Evolutionary conservation across 352 stramenopile species (phyloP), one percentile per base, ranked within the genome.

Genomic region (Pythium vanterpoolii): DNA sequence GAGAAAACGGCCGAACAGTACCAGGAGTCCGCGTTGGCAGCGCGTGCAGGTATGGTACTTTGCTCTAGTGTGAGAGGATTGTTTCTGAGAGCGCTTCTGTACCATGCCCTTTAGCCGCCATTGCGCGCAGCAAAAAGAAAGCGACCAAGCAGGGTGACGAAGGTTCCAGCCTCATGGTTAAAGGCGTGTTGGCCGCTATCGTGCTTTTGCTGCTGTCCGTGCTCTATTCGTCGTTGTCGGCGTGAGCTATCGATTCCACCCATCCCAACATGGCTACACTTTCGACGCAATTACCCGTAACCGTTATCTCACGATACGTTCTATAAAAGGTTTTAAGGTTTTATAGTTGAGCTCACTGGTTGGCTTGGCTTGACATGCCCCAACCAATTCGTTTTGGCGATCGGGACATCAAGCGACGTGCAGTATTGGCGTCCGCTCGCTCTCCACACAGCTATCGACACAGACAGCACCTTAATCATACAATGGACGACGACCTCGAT

Each of bases 401-500:
- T 13, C 23, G 45, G 45, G 48, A 8, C 57, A 64, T 55, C 55
- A 62, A 62, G 43, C 40, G 53, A 60, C 53, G 42, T 18, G 27
- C 4, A 11, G 5, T 13, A 11, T 7, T 10, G 24, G 2, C 14
- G 19, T 49, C 11, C 42, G 18, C 42, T 49, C 42, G 16, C n/a
- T 49, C 42, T 31, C 42, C 30, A 10, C 33, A 38, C 33, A n/a
- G n/a, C 33, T 14, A 38, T 38, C 16, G 33, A 38, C n/a, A n/a
- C n/a, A n/a, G n/a, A n/a, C n/a, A n/a, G n/a, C n/a, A n/a, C n/a
- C n/a, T n/a, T n/a, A n/a, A n/a, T n/a, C n/a, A n/a, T n/a, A 50
- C 53, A 10, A 68, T 68, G 61, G 89, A 96, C 66, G 88, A 97
- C 54, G 79, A 98, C 23, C 78, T 98, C 31, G 94, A 96, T 68